Base-by-base conservation (phyloP, 2,329 filamentous ascomycete species). In the Xylariaceae sp. region DNA sequence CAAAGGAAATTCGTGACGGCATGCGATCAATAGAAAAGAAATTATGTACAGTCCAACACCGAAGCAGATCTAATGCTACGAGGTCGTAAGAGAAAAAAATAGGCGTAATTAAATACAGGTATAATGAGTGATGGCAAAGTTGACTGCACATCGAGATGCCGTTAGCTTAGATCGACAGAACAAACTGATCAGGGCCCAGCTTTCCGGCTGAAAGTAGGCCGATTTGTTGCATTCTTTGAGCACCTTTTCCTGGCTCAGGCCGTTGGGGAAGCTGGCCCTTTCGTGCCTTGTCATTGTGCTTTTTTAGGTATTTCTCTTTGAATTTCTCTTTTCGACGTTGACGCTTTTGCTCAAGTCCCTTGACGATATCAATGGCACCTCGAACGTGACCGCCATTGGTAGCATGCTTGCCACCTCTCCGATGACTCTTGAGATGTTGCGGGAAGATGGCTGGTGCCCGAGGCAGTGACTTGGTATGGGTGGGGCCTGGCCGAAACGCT, bases 331-430 rank as follows among this genome's bases (percentile, higher is more conserved):
- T 89, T 54, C 93, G 86, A 50, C 93, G 83, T 68, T 93, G 87
- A 19, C 90, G 85, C 71, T 95, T 97, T 66, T 87, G 85, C 69
- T 98, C 93, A 1, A 98, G 78, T 8, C 93, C 93, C 64, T 95
- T 95, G 65, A 96, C 87, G 47, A 96, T 98, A 64, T 97, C 93
- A 52, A 98, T 94, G 28, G 93, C 90, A n/a, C 89, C 89, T 48
- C 93, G 86, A 9, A 88, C 78, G 49, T 93, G 89, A 32, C 80
- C 68, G 38, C 48, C 50, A 11, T 56, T 49, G 53, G 56, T 42
- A 38, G 57, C 38, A 11, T 53, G 37, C 41, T 64, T 64, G 38
- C 64, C 41, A 29, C 42, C 18, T 49, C 62, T 48, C 39, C 66
- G 57, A 39, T 71, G 64, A 49, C 60, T 55, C 47, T 73, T 64